Evolutionary conservation across 2,329 filamentous ascomycete genomes (phyloP), one percentile per base, ranked within the genome.

Genomic region (Pseudogymnoascus verrucosus): DNA sequence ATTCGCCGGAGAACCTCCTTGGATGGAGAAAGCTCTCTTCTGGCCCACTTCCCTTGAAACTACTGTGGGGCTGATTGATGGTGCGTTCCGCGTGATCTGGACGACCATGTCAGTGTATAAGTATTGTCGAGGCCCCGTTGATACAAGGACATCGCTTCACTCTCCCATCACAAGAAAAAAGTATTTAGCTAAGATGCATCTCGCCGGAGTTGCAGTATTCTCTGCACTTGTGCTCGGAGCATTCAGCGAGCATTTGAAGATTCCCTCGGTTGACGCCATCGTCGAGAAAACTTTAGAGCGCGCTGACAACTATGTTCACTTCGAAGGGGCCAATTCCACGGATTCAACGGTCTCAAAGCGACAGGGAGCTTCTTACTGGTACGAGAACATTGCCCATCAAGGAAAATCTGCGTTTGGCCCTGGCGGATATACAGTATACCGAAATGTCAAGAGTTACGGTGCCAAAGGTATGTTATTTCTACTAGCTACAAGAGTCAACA

Each of bases 381-480:
- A 69, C 51, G 69, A 70, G 39, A 44, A 61, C 4, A 70, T 70
- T 39, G 21, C 62, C 5, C 65, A 70, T 34, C 67, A 69, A 42
- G 69, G 68, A 11, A 31, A 65, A 23, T 65, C 69, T 59, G 64
- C 69, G 31, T 69, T 66, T 60, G 67, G 67, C 7, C 34, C 65
- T 31, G 47, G 54, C 7, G 66, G 66, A 37, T 70, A 69, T 54
- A 28, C 63, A 26, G 68, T 70, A 0, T 69, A 62, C 23, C 64
- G 68, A 36, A 68, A 69, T 63, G 68, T 69, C 23, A 68, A 65
- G 44, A 54, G 62, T 16, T 69, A 62, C 44, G 68, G 68, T 19
- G 68, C 68, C 39, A 68, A 68, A 37, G 68, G 68, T 66, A 84
- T 7, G 26, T 28, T 28, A 28, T 7, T 28, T 28, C 26, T 28